Evolutionary conservation across 208 protist species (phyloP).

Genomic region (Leishmania martiniquensis): DNA sequence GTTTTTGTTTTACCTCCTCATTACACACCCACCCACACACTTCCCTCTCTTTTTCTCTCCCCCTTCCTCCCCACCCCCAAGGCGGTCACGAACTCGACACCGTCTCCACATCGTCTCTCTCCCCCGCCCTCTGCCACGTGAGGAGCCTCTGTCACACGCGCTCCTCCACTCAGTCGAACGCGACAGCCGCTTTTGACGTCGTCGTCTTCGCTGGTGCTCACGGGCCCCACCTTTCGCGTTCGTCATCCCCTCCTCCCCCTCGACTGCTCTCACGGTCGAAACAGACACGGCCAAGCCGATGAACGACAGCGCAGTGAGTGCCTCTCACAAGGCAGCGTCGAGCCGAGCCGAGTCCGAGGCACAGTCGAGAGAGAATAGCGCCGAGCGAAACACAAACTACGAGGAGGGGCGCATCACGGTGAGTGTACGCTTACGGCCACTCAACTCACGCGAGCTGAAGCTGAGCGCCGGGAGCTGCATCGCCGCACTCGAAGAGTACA

Average conservation of each 20-base stretch:
- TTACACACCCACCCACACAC: no score
- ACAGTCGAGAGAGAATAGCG: not conserved
- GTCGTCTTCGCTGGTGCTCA: no score
- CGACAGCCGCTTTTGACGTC: no score
- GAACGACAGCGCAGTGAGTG: not conserved
- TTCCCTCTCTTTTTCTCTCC: not conserved
- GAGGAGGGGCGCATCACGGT: constrained; percentile 82
- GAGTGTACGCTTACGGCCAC: constrained; percentile 73
- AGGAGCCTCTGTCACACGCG: not conserved
- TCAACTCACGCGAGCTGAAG: constrained; percentile 57
- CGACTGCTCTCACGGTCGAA: not conserved
- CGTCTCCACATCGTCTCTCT: not conserved
- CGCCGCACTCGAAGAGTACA: constrained; percentile 39
- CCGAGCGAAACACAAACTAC: constrained; percentile 13
- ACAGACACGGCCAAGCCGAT: not conserved
- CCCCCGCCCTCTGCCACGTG: not conserved
- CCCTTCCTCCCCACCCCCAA: not conserved
- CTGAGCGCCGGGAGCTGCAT: constrained; percentile 33
- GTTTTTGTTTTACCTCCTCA: no score
- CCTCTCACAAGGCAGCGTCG: not conserved
- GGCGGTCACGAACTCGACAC: no score
- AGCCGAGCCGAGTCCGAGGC: not conserved
- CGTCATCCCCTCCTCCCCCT: not conserved
- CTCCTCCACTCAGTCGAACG: not conserved
- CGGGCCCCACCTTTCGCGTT: no score